Base-by-base conservation (phyloP, 2,329 filamentous ascomycete species). In the Zymoseptoria pseudotritici region DNA sequence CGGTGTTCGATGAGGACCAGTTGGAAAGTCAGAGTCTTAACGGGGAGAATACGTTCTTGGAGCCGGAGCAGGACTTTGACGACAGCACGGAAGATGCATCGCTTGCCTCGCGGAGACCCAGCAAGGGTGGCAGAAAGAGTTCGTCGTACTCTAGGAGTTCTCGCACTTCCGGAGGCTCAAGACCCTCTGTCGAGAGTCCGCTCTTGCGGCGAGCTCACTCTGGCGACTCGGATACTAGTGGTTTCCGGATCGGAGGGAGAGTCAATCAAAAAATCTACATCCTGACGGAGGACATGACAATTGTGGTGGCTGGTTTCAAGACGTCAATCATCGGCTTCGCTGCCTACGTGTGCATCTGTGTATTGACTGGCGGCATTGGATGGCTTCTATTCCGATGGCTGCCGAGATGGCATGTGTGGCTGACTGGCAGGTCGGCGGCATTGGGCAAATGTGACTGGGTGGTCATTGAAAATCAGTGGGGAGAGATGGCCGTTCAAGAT, bases 381-480 rank as follows among this genome's bases (percentile, higher is more conserved):
- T 99, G 90, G 77, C 83, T 99, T 13, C 69, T 97, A 4, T 83
- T 97, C 59, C 84, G 91, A 63, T 99, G 94, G 94, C 75, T 97
- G 57, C 95, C 94, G 4, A 83, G 86, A 60, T 96, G 90, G 90
- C 86, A 90, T 68, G 86, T 97, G 55, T 82, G 82, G 54, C 72
- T 97, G 50, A 80, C 90, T 50, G 94, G 94, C 26, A 82, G 79
- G 57, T 77, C 86, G 4, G 84, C 83, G 17, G 80, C 89, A 2
- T 78, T 99, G 29, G 81, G 82, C 57, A 84, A 89, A 58, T 94
- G 90, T 69, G 82, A 89, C 61, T 99, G 95, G 94, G 87, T 96
- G 51, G 92, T 96, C 26, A 84, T 97, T 64, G 94, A 97, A 82
- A 97, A 99, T 70, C 91, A 97, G 81, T 97, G 94, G 93, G 89